Evolutionary conservation across 2,329 filamentous ascomycete genomes (phyloP), one percentile per base, ranked within the genome.

Genomic region (Aureobasidium sp.): DNA sequence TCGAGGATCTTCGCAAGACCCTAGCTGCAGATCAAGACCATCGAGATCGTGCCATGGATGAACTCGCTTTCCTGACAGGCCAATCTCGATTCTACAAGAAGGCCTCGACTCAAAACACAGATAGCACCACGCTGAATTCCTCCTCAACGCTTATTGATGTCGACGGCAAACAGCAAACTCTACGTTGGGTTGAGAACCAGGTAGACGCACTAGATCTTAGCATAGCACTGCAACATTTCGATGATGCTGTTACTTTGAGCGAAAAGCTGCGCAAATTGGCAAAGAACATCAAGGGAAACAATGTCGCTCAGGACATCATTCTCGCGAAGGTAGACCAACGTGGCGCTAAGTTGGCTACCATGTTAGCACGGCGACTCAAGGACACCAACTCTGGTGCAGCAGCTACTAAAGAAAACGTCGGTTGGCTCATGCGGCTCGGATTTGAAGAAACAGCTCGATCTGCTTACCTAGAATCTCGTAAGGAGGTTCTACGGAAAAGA

Each of bases 191-290:
- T 0, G 94, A 99, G 73, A 86, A 87, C 58, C 91, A 97, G 75
- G 89, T 99, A 74, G 94, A 99, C 71, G 91, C 96, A 70, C 84
- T 99, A 6, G 94, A 99, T 70, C 97, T 97, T 68, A 88, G 96
- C 69, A 92, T 99, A 69, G 93, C 94, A 0, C 81, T 97, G 56
- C 93, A 97, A 72, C 84, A 85, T 46, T 94, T 96, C 67, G 91
- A 97, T 69, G 84, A 87, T 23, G 89, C 94, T 0, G 94, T 97
- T 0, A 81, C 82, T 5, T 85, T 87, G 34, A 88, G 97, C 1
- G 94, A 97, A 74, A 91, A 90, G 70, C 81, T 99, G 42, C 89
- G 92, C 68, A 84, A 83, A 48, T 80, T 97, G 27, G 89, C 89
- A 0, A 86, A 88, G 64, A 85, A 87, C 1, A 82, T 97, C 39